Evolutionary conservation across 2,329 filamentous ascomycete genomes (phyloP), one percentile per base, ranked within the genome.

Genomic region (Tolypocladium inflatum): DNA sequence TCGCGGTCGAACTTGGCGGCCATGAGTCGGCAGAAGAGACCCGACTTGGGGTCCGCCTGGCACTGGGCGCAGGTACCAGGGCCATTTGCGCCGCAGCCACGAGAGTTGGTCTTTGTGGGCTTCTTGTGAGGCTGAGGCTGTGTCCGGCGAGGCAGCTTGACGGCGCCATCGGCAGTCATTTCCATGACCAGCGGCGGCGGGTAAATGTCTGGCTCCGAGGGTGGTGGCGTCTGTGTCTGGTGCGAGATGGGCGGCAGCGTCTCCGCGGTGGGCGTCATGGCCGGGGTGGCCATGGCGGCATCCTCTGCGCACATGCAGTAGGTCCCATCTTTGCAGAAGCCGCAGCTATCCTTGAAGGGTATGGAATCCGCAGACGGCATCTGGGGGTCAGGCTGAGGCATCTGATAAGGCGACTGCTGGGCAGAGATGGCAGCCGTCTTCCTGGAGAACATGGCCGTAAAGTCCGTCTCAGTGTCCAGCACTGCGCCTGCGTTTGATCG

Each of bases 31-130:
- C 90, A 94, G 76, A 94, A 94, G 42, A 92, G 82, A 1, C 88
- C 90, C 3, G 89, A 90, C 68, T 88, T 87, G 21, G 90, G 89
- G 68, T 93, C 89, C 2, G 84, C 78, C 59, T 87, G 80, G 68
- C 90, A 94, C 73, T 93, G 89, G 4, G 87, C 82, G 68, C 90
- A 94, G 19, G 87, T 89, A 11, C 90, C 90, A 0, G 90, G 90
- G 0, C 88, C 89, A 56, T 87, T 87, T 42, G 82, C 78, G 33
- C 88, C 82, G 59, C 82, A 86, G 39, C 78, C 74, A 35, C 73
- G 67, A 1, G 70, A 58, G 37, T 67, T 60, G 33, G 66, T 61
- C 60, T 58, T 62, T 68, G 55, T 65, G n/a, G 63, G 63, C 54
- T 62, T 62, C 50, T 56, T 58, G 48, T 68, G 58, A 60, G 64